phyloP scores from a whole-genome alignment of 345 rosid species.

The Cochlearia excelsa region DNA sequence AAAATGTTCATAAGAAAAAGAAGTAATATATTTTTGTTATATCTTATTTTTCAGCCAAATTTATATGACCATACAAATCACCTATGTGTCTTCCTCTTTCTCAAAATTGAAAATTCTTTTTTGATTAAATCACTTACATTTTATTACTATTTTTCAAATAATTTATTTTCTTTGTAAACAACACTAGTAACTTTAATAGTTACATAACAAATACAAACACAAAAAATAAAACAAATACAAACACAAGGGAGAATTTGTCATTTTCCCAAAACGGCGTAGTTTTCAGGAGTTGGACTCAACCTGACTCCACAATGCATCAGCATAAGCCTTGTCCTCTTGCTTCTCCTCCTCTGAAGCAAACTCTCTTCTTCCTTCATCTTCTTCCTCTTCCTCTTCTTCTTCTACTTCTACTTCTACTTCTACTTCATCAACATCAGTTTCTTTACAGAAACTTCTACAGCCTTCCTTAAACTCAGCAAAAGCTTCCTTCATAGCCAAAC shows the following conservation, averaged over 20 bases:
- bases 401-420: constrained; percentile 53
- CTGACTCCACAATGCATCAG: constrained; percentile 64
- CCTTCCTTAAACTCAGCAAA: constrained; percentile 40
- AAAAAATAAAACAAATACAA: background rate
- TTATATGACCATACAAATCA: no score
- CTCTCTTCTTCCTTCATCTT: constrained; percentile 39
- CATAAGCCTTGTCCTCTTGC: constrained; percentile 75
- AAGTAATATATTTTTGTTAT: no score
- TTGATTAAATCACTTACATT: no score
- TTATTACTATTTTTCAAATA: background rate
- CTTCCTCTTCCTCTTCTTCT: constrained; percentile 51
- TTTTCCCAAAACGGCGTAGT: background rate
- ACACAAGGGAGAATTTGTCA: background rate
- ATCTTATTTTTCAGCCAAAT: background rate
- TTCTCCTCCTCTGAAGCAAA: constrained; percentile 61
- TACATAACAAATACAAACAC: background rate
- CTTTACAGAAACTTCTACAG: constrained; percentile 38
- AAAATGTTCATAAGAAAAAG: no score
- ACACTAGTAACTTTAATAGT: background rate
- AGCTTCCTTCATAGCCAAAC: constrained; percentile 67
- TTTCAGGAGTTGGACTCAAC: constrained; percentile 57
- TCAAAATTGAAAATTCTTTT: no score
- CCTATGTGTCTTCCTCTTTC: no score
- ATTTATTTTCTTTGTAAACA: background rate
- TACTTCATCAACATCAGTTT: constrained; percentile 42